phyloP scores from a whole-genome alignment of 352 stramenopile genomes.

The Phytopythium delawarense region DNA sequence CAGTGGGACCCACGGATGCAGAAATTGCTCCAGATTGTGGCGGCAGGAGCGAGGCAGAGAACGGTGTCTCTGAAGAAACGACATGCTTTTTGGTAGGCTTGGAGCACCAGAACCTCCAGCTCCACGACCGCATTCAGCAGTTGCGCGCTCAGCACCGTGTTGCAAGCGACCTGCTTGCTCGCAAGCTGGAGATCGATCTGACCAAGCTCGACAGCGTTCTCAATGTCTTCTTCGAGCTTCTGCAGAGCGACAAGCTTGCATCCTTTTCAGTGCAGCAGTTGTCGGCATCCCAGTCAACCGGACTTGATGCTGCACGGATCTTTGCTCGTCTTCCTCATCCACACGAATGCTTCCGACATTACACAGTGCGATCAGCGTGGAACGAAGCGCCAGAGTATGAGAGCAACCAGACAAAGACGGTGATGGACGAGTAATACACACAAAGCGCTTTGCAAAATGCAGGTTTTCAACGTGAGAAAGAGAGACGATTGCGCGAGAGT shows the following conservation, averaged over 20 bases:
- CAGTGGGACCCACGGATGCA: neutral
- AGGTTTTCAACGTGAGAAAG: neutral
- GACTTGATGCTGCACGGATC: neutral
- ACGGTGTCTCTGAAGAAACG: slow-evolving; percentile 4
- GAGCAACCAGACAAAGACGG: neutral
- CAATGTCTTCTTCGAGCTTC: slow-evolving; percentile 26
- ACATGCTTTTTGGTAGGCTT: slow-evolving; percentile 49
- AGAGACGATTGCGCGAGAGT: too few relatives aligned
- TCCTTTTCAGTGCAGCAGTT: neutral
- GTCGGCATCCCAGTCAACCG: neutral
- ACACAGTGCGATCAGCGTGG: slow-evolving; percentile 41
- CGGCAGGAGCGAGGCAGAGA: neutral
- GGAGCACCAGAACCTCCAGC: slow-evolving; percentile 43
- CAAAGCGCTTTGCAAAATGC: neutral
- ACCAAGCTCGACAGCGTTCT: slow-evolving; percentile 48
- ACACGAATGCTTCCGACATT: slow-evolving; percentile 52
- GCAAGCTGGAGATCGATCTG: slow-evolving; percentile 34
- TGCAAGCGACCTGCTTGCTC: slow-evolving; percentile 12
- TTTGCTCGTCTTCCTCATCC: slow-evolving; percentile 42
- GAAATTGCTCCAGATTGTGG: too few relatives aligned
- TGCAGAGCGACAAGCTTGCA: neutral
- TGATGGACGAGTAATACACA: neutral
- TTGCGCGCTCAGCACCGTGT: slow-evolving; percentile 11
- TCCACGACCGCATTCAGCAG: slow-evolving; percentile 38
- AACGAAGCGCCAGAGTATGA: neutral